Percentiles rank a stretch among this genome's conserved stretches.
Conservation (phyloP, 495 filamentous ascomycete genomes). For the Recurvomyces mirabilis region DNA sequence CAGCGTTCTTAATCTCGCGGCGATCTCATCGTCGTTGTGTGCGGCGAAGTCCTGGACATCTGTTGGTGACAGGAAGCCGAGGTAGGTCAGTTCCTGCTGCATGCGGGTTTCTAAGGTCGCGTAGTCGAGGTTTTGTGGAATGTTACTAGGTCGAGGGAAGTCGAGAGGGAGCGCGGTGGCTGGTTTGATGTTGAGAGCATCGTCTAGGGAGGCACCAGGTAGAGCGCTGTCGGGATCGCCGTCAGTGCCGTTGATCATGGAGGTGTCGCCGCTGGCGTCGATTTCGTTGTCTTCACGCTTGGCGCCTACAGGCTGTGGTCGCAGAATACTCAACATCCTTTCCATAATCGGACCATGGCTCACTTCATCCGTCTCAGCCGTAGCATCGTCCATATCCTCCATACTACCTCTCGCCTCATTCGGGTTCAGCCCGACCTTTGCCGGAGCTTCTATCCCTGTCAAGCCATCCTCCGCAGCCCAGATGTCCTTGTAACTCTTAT, state of each 20-base stretch:
- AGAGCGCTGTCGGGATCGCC: constrained; percentile 39
- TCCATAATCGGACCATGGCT: constrained; percentile 75
- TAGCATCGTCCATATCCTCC: constrained; percentile 73
- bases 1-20: constrained; percentile 72
- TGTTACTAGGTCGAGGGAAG: constrained; percentile 41
- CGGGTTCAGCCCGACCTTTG: constrained; percentile 50
- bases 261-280: constrained; percentile 40
- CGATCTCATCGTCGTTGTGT: constrained; percentile 88
- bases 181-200: constrained; percentile 33
- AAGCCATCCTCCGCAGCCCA: constrained; percentile 87
- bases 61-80: constrained; percentile 64
- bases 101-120: constrained; percentile 76
- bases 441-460: constrained; percentile 31
- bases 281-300: constrained; percentile 42
- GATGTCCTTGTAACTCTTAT: constrained; percentile 71
- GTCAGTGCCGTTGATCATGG: constrained; percentile 32
- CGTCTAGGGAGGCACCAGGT: constrained; percentile 28
- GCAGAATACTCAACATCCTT: constrained; percentile 70
- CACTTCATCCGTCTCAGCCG: constrained; percentile 78
- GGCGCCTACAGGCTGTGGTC: constrained; percentile 54
- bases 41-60: constrained; percentile 66
- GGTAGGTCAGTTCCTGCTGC: constrained; percentile 83
- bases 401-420: constrained; percentile 78
- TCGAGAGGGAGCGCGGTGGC: constrained; percentile 46
- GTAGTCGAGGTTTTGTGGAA: constrained; percentile 54